Evolutionary conservation across 140 eudicot genomes (phyloP).

Genomic region (Stevia rebaudiana): DNA sequence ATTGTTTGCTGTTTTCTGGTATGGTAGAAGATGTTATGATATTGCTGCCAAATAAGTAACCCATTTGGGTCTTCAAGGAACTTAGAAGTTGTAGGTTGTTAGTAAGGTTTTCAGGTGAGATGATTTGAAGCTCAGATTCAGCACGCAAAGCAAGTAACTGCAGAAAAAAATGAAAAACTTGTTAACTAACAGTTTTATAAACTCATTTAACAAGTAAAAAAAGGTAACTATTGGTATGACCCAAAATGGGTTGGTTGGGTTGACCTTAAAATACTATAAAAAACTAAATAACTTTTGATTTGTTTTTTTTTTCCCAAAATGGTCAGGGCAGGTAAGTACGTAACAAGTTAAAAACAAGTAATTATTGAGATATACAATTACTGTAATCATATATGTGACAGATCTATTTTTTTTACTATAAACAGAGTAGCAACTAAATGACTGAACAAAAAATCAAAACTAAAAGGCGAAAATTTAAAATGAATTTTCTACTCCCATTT

Average conservation of each 20-base stretch:
- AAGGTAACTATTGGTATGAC: neutral
- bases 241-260: neutral
- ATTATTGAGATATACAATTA: no score
- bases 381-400: no score
- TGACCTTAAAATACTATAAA: neutral
- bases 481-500: neutral
- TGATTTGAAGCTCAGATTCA: conserved; percentile 70
- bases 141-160: conserved; percentile 92
- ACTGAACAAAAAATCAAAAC: neutral
- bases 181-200: neutral
- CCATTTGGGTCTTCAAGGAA: conserved; percentile 47
- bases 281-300: no score
- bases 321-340: no score
- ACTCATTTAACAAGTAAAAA: neutral
- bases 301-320: no score
- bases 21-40: conserved; percentile 22
- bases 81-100: conserved; percentile 51
- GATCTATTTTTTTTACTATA: no score
- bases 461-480: neutral
- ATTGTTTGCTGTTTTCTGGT: conserved; percentile 27
- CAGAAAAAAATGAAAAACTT: conserved; percentile 14
- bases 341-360: no score
- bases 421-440: neutral
- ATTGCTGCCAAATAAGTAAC: conserved; percentile 55
- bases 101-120: conserved; percentile 47